Base-by-base conservation (phyloP, 169 alveolate species). In the Babesia divergens region DNA sequence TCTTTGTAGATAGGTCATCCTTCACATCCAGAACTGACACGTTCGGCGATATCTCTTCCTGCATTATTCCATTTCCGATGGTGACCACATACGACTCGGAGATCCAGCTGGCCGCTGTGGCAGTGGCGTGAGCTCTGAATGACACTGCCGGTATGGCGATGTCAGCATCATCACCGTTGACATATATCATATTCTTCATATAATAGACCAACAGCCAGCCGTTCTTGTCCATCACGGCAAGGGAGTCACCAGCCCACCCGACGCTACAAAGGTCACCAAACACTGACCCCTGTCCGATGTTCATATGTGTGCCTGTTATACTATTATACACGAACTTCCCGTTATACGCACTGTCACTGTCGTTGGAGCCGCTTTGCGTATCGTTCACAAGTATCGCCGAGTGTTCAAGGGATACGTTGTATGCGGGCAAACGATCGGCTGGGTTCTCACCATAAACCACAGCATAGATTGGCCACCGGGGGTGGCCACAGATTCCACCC, bases 131-230 rank as follows among this genome's bases (percentile, higher is more conserved):
- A n/a, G 84, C 64, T 51, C 65, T 22, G 59, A 74, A 74, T 43
- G 56, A 49, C 32, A 74, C 52, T 37, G 79, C n/a, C 31, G 84
- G 84, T 16, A 74, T 53, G 18, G 79, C 59, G 3, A 55, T 46
- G 14, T 58, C 66, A 14, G 18, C 50, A 6, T 26, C 69, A 34
- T 58, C 55, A 0, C 34, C 65, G 11, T 50, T 28, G 72, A 47
- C 14, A 47, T 74, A 67, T 14, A 54, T 22, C 71, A 74, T 29
- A 53, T 65, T 32, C 65, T 67, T 74, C 58, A 67, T 51, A 54
- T 74, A 52, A 35, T 74, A 74, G 28, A 74, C 34, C 62, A 74
- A 37, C 28, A 64, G 31, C 84, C 84, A 74, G 32, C 84, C 84
- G 43, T 26, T 59, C 49, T 47, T 40, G 71, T 74, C 79, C 29